These are phyloP conservation scores for Papiliotrema fonsecae DNA, from an alignment of 1,284 basidiomycete species.

Conservation along the genomic window DNA sequence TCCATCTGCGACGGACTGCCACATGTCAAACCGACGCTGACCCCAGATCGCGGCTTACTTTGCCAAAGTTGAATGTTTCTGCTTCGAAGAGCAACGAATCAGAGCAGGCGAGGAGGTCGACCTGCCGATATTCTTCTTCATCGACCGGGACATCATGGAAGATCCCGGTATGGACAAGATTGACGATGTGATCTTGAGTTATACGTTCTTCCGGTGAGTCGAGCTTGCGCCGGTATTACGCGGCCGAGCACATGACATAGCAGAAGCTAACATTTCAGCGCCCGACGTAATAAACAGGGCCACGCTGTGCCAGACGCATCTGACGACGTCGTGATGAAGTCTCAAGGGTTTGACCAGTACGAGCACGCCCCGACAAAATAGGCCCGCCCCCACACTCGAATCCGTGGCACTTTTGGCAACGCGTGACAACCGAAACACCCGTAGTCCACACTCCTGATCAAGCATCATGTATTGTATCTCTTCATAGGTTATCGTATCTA, in stretches of 20 bases:
- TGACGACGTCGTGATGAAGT: constrained; percentile 68
- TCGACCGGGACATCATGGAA: constrained; percentile 92
- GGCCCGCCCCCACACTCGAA: neutral
- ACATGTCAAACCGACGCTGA: neutral
- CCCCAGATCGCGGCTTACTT: constrained; percentile 92
- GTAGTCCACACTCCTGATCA: no score
- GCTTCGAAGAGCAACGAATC: constrained; percentile 97
- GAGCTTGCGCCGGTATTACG: constrained; percentile 1
- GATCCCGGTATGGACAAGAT: constrained; percentile 81
- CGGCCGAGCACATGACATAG: neutral
- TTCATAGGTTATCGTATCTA: no score
- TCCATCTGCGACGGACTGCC: no score
- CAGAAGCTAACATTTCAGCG: constrained; percentile 51
- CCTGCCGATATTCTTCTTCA: constrained; percentile 97
- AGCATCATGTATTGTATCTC: no score
- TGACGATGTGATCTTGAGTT: constrained; percentile 87
- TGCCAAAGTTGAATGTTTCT: constrained; percentile 99
- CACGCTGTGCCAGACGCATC: constrained; percentile 80
- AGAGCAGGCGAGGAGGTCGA: constrained; percentile 96
- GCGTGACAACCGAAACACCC: no score
- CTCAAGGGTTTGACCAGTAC: constrained; percentile 59
- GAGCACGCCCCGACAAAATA: constrained; percentile 21
- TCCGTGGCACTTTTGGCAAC: neutral
- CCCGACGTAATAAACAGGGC: constrained; percentile 70
- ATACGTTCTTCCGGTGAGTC: constrained; percentile 90